A percentile compares a stretch with the other conserved stretches of the same genome.
Conservation (phyloP, 768 basidiomycete genomes). For the Cubamyces sp. region DNA sequence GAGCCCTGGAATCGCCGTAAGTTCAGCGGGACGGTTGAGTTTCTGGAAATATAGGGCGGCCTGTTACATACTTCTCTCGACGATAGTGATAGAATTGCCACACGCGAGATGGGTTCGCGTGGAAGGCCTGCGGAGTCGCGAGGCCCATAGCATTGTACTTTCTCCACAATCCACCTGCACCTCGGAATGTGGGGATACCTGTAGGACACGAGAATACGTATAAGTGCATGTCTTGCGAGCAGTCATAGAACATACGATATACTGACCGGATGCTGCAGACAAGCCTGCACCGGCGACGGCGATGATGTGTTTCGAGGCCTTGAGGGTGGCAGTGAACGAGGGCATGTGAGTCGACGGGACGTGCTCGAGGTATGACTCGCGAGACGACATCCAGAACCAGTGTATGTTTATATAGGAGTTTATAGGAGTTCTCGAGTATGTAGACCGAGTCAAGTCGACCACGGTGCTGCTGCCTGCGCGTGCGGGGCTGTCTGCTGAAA, state of each 20-base stretch:
- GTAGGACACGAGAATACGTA: background rate
- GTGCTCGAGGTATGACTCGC: background rate
- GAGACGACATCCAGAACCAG: conserved; percentile 1
- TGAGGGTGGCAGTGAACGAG: conserved; percentile 30
- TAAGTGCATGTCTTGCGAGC: background rate
- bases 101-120: conserved; percentile 49
- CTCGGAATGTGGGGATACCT: conserved; percentile 54
- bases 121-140: conserved; percentile 58
- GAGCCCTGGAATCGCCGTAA: conserved; percentile 41
- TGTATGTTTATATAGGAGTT: background rate
- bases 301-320: conserved; percentile 41
- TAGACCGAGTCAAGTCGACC: conserved; percentile 8
- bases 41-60: background rate
- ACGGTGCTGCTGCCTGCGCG: background rate
- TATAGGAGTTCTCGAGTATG: background rate
- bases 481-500: background rate
- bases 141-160: conserved; percentile 53
- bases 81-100: conserved; percentile 74
- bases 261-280: conserved; percentile 62
- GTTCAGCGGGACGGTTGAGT: background rate
- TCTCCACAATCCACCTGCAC: conserved; percentile 54
- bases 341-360: conserved; percentile 22
- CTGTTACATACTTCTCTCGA: conserved; percentile 48
- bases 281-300: conserved; percentile 60
- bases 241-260: background rate